phyloP scores from a whole-genome alignment of 257 asterid species.

The Solanum pennellii region DNA sequence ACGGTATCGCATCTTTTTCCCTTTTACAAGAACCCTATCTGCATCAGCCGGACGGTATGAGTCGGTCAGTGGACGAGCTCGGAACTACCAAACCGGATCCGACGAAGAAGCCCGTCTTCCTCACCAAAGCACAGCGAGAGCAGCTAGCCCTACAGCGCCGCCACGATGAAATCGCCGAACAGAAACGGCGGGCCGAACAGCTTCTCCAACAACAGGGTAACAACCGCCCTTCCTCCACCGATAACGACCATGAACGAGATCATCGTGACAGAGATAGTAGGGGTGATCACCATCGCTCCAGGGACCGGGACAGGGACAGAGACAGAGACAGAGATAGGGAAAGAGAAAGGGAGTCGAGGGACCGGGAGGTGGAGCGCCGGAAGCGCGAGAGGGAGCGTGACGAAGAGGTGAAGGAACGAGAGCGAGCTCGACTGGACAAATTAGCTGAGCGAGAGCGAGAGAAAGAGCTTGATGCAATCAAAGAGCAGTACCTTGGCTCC shows the following conservation, averaged over 20 bases:
- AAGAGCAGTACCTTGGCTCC: conserved; percentile 32
- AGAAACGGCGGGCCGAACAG: conserved; percentile 31
- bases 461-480: conserved; percentile 36
- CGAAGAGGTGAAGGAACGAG: conserved; percentile 6
- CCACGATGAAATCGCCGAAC: conserved; percentile 47
- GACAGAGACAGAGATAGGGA: conserved; percentile 16
- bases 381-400: neutral
- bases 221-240: conserved; percentile 20
- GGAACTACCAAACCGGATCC: conserved; percentile 16
- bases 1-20: neutral
- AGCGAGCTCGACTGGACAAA: conserved; percentile 45
- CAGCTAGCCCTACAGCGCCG: conserved; percentile 54
- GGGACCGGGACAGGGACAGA: neutral
- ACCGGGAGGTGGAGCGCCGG: conserved; percentile 20
- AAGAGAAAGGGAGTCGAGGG: conserved; percentile 37
- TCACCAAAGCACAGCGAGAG: conserved; percentile 21
- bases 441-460: conserved; percentile 43
- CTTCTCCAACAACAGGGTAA: conserved; percentile 12
- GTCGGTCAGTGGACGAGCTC: conserved; percentile 19
- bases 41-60: neutral
- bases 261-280: conserved; percentile 17
- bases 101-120: conserved; percentile 52
- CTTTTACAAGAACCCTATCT: neutral
- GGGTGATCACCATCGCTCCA: neutral
- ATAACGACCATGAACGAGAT: conserved; percentile 37